Evolutionary conservation across 2,329 filamentous ascomycete genomes (phyloP).

Genomic region (Penicillium sp.): DNA sequence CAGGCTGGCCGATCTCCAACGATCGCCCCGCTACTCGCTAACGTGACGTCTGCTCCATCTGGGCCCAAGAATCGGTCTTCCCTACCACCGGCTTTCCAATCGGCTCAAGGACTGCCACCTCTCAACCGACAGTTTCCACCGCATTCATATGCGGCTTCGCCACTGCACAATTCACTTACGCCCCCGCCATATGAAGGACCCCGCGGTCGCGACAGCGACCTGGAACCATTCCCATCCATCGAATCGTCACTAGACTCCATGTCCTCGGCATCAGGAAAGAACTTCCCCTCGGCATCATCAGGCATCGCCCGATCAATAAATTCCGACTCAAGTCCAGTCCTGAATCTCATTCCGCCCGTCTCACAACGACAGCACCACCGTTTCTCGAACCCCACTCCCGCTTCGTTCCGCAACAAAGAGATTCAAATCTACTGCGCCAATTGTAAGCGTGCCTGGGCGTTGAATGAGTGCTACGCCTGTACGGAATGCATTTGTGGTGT

Average conservation of each 20-base stretch:
- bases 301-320: slow-evolving; percentile 69
- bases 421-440: slow-evolving; percentile 92
- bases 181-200: slow-evolving; percentile 68
- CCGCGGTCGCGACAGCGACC: slow-evolving; percentile 51
- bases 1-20: slow-evolving; percentile 43
- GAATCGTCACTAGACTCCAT: slow-evolving; percentile 68
- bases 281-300: slow-evolving; percentile 67
- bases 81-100: slow-evolving; percentile 59
- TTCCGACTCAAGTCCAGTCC: slow-evolving; percentile 60
- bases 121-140: slow-evolving; percentile 47
- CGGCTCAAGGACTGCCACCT: slow-evolving; percentile 43
- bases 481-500: slow-evolving; percentile 95
- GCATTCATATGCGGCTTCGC: slow-evolving; percentile 74
- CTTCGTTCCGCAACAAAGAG: slow-evolving; percentile 43
- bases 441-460: slow-evolving; percentile 71
- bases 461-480: slow-evolving; percentile 87
- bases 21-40: slow-evolving; percentile 39
- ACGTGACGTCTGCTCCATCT: slow-evolving; percentile 39
- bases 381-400: slow-evolving; percentile 55
- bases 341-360: slow-evolving; percentile 39
- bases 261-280: slow-evolving; percentile 56
- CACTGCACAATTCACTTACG: slow-evolving; percentile 84
- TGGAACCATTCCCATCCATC: slow-evolving; percentile 84
- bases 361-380: slow-evolving; percentile 40
- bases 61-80: slow-evolving; percentile 56